These are phyloP conservation scores for Sugiyamaella grinbergsii DNA, from an alignment of 1,139 yeast genomes.

Conservation along the genomic window DNA sequence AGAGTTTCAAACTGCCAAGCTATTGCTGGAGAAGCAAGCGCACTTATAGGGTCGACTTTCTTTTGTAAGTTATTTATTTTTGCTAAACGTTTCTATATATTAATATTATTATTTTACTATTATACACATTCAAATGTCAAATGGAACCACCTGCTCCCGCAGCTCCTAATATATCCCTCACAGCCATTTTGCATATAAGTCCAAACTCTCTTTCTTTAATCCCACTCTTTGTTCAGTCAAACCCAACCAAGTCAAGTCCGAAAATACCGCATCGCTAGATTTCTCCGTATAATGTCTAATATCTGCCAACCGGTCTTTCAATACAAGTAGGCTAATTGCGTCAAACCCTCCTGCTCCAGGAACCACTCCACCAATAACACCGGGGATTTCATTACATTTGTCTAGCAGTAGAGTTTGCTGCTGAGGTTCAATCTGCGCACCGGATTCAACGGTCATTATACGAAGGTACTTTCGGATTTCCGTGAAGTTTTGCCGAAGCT, in stretches of 20 bases:
- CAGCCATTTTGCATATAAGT: slow-evolving; percentile 10
- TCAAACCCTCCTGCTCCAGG: slow-evolving; percentile 99
- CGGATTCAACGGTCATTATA: slow-evolving; percentile 61
- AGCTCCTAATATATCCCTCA: not conserved
- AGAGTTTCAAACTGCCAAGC: slow-evolving; percentile 11
- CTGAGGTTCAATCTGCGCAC: slow-evolving; percentile 87
- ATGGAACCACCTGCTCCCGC: not conserved
- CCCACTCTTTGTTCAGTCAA: slow-evolving; percentile 42
- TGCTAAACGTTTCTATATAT: not conserved
- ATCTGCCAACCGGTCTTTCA: slow-evolving; percentile 48
- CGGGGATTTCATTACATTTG: slow-evolving; percentile 56
- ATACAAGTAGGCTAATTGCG: slow-evolving; percentile 75
- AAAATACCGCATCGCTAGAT: slow-evolving; percentile 29
- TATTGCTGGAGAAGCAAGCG: not conserved
- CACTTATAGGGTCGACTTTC: not conserved
- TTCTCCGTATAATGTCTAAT: slow-evolving; percentile 45
- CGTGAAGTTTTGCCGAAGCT: slow-evolving; percentile 41
- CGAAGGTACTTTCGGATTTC: slow-evolving; percentile 59
- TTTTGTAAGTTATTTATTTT: slow-evolving; percentile 1
- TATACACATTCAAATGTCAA: slow-evolving; percentile 1
- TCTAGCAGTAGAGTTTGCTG: slow-evolving; percentile 75
- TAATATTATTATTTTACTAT: slow-evolving; percentile 8
- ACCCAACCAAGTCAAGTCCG: slow-evolving; percentile 41
- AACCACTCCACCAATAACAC: slow-evolving; percentile 90
- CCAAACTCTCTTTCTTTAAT: slow-evolving; percentile 30